phyloP scores from a whole-genome alignment of 257 asterid genomes.

The Solanum chmielewskii region DNA sequence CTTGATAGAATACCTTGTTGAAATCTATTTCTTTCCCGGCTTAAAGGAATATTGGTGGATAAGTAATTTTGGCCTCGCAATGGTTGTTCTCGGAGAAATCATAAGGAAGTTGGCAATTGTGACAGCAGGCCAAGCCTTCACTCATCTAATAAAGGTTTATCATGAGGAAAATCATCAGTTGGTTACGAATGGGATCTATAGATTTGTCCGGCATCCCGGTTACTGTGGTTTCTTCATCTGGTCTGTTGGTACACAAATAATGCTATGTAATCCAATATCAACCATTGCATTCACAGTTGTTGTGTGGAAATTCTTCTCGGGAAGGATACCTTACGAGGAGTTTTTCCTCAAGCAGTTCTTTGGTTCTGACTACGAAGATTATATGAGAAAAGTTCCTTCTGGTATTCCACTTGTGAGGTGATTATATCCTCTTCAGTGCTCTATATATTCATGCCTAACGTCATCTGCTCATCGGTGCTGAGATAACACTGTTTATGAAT shows the following conservation, averaged over 20 bases:
- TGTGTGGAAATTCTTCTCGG: conserved; percentile 65
- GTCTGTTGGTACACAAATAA: conserved; percentile 30
- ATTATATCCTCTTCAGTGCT: background rate
- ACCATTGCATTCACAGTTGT: conserved; percentile 46
- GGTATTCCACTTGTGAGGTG: conserved; percentile 79
- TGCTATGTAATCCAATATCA: conserved; percentile 82
- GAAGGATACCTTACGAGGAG: conserved; percentile 78
- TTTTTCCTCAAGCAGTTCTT: conserved; percentile 72
- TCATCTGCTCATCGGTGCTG: background rate
- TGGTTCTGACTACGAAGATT: conserved; percentile 56
- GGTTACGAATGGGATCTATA: conserved; percentile 66
- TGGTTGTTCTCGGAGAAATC: conserved; percentile 70
- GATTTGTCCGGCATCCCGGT: conserved; percentile 65
- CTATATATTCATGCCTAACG: background rate
- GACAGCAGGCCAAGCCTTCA: conserved; percentile 82
- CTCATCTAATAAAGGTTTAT: conserved; percentile 57
- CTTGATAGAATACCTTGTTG: conserved; percentile 57
- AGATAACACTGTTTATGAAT: background rate
- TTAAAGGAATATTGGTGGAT: conserved; percentile 30
- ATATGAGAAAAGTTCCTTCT: conserved; percentile 45
- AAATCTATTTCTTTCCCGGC: conserved; percentile 12
- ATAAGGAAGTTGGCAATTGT: conserved; percentile 74
- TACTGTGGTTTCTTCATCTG: conserved; percentile 45
- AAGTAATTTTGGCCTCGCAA: conserved; percentile 53
- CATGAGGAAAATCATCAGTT: conserved; percentile 62